These are phyloP conservation scores for Globisporangium okanoganense DNA, from an alignment of 352 stramenopile species.

Conservation along the genomic window DNA sequence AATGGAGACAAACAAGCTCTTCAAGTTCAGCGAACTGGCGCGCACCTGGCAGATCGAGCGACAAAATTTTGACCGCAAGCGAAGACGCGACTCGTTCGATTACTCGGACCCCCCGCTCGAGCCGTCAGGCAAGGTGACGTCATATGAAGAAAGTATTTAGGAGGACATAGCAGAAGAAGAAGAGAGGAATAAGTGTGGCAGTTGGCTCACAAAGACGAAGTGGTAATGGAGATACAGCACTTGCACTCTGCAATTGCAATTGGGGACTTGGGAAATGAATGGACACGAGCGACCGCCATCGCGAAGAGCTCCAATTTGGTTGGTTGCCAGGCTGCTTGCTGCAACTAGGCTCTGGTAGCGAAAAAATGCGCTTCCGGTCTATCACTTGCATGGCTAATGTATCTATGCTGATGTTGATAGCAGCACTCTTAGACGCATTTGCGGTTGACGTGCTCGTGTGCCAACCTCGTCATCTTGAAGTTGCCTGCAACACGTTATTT, in stretches of 20 bases:
- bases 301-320: background rate
- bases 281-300: background rate
- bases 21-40: constrained; percentile 71
- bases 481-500: constrained; percentile 8
- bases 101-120: constrained; percentile 62
- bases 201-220: too few species aligned
- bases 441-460: background rate
- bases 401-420: too few species aligned
- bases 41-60: constrained; percentile 78
- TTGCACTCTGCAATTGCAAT: too few species aligned
- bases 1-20: constrained; percentile 66
- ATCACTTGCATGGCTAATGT: too few species aligned
- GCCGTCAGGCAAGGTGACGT: constrained; percentile 49
- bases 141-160: constrained; percentile 90
- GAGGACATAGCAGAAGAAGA: background rate
- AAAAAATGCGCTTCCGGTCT: too few species aligned
- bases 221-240: background rate
- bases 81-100: constrained; percentile 73
- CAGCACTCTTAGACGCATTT: background rate
- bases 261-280: background rate
- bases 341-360: background rate
- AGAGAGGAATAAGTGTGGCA: too few species aligned
- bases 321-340: background rate
- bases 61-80: constrained; percentile 71
- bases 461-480: constrained; percentile 15